These are phyloP conservation scores for Astrothelium macrocarpum DNA, from an alignment of 495 filamentous ascomycete genomes.

Conservation along the genomic window DNA sequence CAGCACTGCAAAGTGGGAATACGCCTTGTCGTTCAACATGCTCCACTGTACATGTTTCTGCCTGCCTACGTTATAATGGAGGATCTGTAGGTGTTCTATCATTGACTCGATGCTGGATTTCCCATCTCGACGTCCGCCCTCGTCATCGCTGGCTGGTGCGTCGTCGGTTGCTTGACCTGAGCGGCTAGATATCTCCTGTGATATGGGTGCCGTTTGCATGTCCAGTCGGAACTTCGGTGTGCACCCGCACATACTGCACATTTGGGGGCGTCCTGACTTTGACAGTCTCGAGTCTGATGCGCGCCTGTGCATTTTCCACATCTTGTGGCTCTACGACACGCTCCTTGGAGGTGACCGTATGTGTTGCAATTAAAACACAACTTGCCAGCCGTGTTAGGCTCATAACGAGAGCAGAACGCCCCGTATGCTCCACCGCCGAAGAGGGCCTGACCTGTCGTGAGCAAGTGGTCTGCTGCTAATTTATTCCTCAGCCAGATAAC, in stretches of 20 bases:
- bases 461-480: not conserved
- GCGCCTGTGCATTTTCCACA: not conserved
- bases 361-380: not conserved
- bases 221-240: not conserved
- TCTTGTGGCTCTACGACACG: not conserved
- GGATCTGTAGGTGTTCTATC: slow-evolving; percentile 1
- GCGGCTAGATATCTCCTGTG: not conserved
- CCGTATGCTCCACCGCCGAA: not conserved
- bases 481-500: slow-evolving; percentile 1
- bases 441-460: not conserved
- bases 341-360: not conserved
- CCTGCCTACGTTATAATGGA: slow-evolving; percentile 3
- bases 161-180: not conserved
- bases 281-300: not conserved
- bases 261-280: not conserved
- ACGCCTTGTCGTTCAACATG: not conserved
- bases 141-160: not conserved
- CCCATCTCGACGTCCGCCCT: not conserved
- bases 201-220: not conserved
- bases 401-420: not conserved
- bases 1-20: not conserved
- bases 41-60: slow-evolving; percentile 1
- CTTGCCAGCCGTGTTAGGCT: not conserved
- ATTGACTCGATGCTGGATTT: not conserved
- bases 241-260: not conserved